Percentiles rank a stretch among this genome's conserved stretches.
These are phyloP conservation scores for Cardamine resedifolia DNA, from an alignment of 345 rosid species.

Conservation along the genomic window DNA sequence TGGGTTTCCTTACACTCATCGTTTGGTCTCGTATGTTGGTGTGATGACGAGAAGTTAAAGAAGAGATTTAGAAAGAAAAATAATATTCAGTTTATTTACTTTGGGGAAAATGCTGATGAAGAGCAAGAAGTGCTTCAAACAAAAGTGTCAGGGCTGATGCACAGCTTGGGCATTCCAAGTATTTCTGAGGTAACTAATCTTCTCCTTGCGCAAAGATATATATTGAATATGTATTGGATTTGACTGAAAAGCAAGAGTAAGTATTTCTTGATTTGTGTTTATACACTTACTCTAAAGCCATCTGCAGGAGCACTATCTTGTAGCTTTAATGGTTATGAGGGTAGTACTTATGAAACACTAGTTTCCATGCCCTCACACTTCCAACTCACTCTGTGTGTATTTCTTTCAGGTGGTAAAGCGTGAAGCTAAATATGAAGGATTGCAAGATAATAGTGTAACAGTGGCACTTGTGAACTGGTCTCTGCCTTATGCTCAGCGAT, in stretches of 20 bases:
- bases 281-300: constrained; percentile 2
- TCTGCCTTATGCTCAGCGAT: constrained; percentile 95
- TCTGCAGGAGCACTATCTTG: constrained; percentile 4
- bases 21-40: too few relatives aligned
- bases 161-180: constrained; percentile 69
- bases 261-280: constrained; percentile 22
- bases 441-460: constrained; percentile 48
- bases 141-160: constrained; percentile 58
- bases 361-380: constrained; percentile 1
- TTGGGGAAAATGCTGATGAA: constrained; percentile 52
- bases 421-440: constrained; percentile 64
- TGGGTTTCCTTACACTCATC: too few relatives aligned
- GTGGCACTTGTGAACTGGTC: constrained; percentile 77
- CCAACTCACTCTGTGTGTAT: neutral
- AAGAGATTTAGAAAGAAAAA: constrained; percentile 60
- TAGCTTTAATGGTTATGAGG: constrained; percentile 18
- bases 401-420: constrained; percentile 66
- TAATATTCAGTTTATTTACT: constrained; percentile 57
- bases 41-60: too few relatives aligned
- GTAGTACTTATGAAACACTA: constrained; percentile 11
- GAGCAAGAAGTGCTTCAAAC: constrained; percentile 57
- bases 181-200: constrained; percentile 65
- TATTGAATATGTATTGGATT: constrained; percentile 14
- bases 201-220: constrained; percentile 11
- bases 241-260: neutral